Conservation (phyloP, 2,329 filamentous ascomycete species). For the Sclerotinia minor region DNA sequence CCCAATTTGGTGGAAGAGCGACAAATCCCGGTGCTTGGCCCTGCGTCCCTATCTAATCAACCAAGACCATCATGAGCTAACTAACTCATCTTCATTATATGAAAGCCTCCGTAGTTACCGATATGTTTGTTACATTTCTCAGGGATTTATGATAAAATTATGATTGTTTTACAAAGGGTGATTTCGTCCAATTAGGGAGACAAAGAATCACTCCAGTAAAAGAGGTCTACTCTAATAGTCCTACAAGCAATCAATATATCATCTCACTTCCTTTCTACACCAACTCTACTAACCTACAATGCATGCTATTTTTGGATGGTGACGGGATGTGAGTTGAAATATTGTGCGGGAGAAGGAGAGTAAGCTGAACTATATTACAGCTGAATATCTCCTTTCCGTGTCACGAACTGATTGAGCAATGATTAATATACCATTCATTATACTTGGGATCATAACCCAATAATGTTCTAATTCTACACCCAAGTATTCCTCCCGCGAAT, state of each 20-base stretch:
- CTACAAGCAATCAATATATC: background rate
- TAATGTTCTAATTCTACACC: slow-evolving; percentile 20
- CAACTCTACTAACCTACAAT: background rate
- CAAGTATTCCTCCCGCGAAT: background rate
- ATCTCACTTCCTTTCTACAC: background rate
- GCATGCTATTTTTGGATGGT: slow-evolving; percentile 7
- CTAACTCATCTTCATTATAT: background rate
- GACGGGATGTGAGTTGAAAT: background rate
- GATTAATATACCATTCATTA: slow-evolving; percentile 9
- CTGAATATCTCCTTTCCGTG: background rate
- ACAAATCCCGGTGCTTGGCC: background rate
- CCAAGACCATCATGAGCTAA: background rate
- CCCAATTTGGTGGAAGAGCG: slow-evolving; percentile 7
- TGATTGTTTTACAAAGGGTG: background rate
- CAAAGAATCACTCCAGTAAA: background rate
- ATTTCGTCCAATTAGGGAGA: background rate
- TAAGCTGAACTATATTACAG: slow-evolving; percentile 2
- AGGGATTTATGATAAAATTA: background rate
- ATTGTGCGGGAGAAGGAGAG: background rate
- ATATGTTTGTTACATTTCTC: background rate
- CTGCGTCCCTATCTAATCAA: background rate
- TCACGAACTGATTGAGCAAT: background rate
- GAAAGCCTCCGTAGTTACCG: background rate
- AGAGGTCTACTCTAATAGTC: no score
- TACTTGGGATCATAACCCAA: slow-evolving; percentile 1